Percentiles rank a stretch among this genome's conserved stretches.
phyloP scores from a whole-genome alignment of 192 early-diverging fungal genomes.

The Gigaspora rosea region DNA sequence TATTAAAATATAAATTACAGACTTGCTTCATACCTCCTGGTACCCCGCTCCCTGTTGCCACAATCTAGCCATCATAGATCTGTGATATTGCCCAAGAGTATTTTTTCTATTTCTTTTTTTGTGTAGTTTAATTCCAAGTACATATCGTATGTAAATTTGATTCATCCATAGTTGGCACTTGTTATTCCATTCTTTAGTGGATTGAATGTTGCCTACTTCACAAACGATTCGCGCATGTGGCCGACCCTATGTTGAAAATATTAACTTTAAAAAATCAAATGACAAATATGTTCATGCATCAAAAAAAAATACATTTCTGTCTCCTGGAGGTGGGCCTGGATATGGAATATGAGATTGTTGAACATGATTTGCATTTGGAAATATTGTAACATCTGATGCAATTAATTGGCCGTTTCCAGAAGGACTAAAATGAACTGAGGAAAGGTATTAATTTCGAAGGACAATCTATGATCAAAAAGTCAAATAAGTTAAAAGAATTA shows the following conservation, averaged over 20 bases:
- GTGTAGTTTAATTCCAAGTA: too few species aligned
- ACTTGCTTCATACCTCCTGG: background rate
- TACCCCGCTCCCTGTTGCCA: too few species aligned
- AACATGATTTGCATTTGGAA: slow-evolving; percentile 13
- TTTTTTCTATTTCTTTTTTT: too few species aligned
- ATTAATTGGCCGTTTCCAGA: slow-evolving; percentile 15
- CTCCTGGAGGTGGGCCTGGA: slow-evolving; percentile 22
- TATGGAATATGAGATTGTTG: slow-evolving; percentile 14
- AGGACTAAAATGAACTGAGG: slow-evolving; percentile 8
- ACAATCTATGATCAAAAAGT: too few species aligned
- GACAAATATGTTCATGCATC: slow-evolving; percentile 16
- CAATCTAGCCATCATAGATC: too few species aligned
- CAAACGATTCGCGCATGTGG: too few species aligned
- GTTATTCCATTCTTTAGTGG: too few species aligned
- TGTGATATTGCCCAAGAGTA: too few species aligned
- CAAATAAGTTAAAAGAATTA: slow-evolving; percentile 7
- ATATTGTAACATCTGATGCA: slow-evolving; percentile 17
- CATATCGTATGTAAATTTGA: too few species aligned
- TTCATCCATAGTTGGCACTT: too few species aligned
- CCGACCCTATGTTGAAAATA: too few species aligned
- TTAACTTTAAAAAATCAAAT: slow-evolving; percentile 16
- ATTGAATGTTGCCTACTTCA: too few species aligned
- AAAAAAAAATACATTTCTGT: slow-evolving; percentile 27
- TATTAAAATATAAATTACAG: slow-evolving; percentile 27
- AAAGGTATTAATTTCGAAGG: background rate